Base-by-base conservation (phyloP, 192 early-diverging fungal genomes). In the Gryganskiella cystojenkinii region DNA sequence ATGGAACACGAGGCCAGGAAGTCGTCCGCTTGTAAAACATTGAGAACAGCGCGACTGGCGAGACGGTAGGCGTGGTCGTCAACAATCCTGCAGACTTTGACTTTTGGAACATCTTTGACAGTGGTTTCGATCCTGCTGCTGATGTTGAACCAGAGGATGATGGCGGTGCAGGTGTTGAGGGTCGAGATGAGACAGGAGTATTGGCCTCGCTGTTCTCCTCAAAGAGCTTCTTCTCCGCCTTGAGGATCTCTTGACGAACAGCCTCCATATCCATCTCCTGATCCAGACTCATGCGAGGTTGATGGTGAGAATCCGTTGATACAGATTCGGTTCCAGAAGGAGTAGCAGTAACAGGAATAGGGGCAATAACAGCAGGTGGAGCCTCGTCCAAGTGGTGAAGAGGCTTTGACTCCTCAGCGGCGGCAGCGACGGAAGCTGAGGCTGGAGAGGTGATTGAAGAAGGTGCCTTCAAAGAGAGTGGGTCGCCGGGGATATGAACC, bases 1-100 rank as follows among this genome's bases (percentile, higher is more conserved):
- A 58, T 43, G 47, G 45, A 20, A 66, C 28, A 52, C 80, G 19
- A 22, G 52, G 63, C 56, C 49, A 62, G 46, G 82, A 57, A 7
- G 71, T 60, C 22, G 82, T 70, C 10, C 82, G 78, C 42, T 85
- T 72, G 37, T 86, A 88, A 31, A 79, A 83, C 64, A 84, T 52
- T 11, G 68, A 57, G 43, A 87, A 84, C 33, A 81, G 44, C 14
- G 75, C 82, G 10, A 52, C 50, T 19, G 79, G 82, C 15, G 67
- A 66, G 10, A 64, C 30, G 17, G 37, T 15, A 6, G 58, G n/a
- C 22, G 28, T 22, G 24, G 63, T 59, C 14, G 61, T 49, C 37
- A 64, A 47, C 9, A 31, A 52, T 6, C 50, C 30, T 11, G 43
- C 22, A 33, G 66, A 60, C 45, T 69, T 78, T 19, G 74, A 69